These are phyloP conservation scores for Penicillium argentinense DNA, from an alignment of 495 filamentous ascomycete genomes.

Conservation along the genomic window DNA sequence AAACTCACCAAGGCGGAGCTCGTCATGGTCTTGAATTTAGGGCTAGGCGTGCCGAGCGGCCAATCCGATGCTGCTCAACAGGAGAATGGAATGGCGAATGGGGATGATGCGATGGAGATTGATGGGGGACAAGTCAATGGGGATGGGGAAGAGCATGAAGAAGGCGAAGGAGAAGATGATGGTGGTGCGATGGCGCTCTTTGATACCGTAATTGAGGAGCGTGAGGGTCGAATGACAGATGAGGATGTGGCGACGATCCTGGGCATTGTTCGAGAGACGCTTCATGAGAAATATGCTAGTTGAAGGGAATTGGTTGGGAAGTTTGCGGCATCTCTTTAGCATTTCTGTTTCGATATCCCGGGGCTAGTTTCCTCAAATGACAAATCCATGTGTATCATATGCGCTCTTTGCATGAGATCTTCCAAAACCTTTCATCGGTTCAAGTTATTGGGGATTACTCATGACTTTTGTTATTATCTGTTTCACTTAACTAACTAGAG, in stretches of 20 bases:
- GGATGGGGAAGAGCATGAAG: constrained; percentile 24
- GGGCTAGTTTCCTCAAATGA: too few relatives aligned
- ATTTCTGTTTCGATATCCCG: constrained; percentile 12
- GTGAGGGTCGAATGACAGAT: constrained; percentile 38
- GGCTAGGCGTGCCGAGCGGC: constrained; percentile 30
- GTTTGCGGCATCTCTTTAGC: background rate
- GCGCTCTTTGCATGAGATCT: too few relatives aligned
- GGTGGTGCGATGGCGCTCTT: constrained; percentile 40
- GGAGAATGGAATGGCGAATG: constrained; percentile 19
- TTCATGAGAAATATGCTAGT: constrained; percentile 23
- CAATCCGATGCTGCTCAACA: constrained; percentile 5
- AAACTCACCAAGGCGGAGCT: constrained; percentile 62
- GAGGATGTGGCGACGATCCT: constrained; percentile 38
- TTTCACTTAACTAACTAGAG: too few relatives aligned
- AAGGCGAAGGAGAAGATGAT: constrained; percentile 30
- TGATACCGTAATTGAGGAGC: constrained; percentile 46
- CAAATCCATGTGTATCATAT: too few relatives aligned
- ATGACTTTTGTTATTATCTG: too few relatives aligned
- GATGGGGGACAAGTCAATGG: constrained; percentile 20
- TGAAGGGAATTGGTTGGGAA: background rate
- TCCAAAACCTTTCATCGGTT: too few relatives aligned
- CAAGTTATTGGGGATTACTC: too few relatives aligned
- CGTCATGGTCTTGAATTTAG: constrained; percentile 63
- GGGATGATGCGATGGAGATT: constrained; percentile 23
- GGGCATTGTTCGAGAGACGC: constrained; percentile 36